Base-by-base conservation (phyloP, 257 asterid genomes). In the Fraxinus cuspidata region DNA sequence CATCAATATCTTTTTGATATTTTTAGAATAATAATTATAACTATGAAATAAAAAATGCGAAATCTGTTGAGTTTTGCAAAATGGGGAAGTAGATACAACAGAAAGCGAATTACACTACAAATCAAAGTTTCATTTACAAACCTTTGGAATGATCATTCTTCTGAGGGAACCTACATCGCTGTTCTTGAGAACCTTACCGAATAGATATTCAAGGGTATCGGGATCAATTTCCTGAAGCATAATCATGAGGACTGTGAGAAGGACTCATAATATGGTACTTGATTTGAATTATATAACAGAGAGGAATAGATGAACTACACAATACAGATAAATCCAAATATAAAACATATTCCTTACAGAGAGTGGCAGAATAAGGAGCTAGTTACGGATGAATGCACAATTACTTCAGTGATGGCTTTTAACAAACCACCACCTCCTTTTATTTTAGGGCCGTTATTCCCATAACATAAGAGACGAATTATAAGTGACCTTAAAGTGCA, bases 111-210 rank as follows among this genome's bases (percentile, higher is more conserved):
- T 1, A 16, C 60, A 13, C 21, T 16, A 49, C 3, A 4, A 58
- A n/a, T 25, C 16, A 25, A 56, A 56, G 23, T 21, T n/a, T 71
- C 53, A 23, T 42, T 74, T 27, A 18, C 74, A 70, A 70, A 84
- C 90, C 88, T 87, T 87, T 51, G 90, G 90, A 49, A 87, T 82
- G 40, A 87, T 74, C 37, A 87, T 85, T 65, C 90, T 78, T 77
- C 83, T 84, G 18, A 87, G 84, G 74, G 85, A 63, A 69, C 87
- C 77, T 11, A 87, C 90, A 44, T 87, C 90, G 18, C 90, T 87
- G 60, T 80, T 87, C 77, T 84, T 83, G n/a, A 87, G 85, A 76
- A 81, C 83, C 85, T 87, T 87, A 72, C 77, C 82, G 44, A 87
- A 87, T 44, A 87, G 88, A 79, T 79, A 84, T 69, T 49, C 85